Evolutionary conservation across 1,284 basidiomycete genomes (phyloP).

Genomic region (Boletus sp.): DNA sequence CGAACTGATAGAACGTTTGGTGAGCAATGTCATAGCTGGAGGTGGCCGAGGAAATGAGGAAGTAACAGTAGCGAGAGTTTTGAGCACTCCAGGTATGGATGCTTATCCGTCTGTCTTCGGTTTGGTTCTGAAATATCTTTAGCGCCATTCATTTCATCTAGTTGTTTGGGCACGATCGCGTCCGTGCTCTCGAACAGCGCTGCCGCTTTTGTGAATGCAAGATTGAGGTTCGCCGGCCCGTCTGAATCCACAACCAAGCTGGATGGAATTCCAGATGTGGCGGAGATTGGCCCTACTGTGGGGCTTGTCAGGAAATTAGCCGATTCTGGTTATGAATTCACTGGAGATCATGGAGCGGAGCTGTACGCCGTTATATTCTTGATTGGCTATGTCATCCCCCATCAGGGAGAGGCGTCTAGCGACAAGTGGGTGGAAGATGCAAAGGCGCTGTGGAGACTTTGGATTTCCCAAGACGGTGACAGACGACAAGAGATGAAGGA

Average conservation of each 20-base stretch:
- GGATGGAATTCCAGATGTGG: background rate
- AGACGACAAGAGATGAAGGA: slow-evolving; percentile 16
- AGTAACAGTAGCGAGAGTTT: slow-evolving; percentile 5
- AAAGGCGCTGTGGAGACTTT: slow-evolving; percentile 39
- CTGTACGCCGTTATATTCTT: slow-evolving; percentile 24
- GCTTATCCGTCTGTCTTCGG: background rate
- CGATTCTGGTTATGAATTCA: slow-evolving; percentile 22
- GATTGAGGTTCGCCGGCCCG: slow-evolving; percentile 13
- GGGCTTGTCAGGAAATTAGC: slow-evolving; percentile 15
- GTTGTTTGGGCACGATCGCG: slow-evolving; percentile 17
- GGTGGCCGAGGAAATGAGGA: slow-evolving; percentile 1
- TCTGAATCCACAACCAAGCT: background rate
- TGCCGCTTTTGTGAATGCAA: slow-evolving; percentile 13
- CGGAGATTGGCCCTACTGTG: slow-evolving; percentile 8
- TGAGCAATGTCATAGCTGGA: slow-evolving; percentile 4
- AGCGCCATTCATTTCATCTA: slow-evolving; percentile 24
- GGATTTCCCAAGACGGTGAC: slow-evolving; percentile 26
- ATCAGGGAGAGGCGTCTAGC: slow-evolving; percentile 5
- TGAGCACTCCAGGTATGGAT: slow-evolving; percentile 20
- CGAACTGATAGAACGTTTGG: slow-evolving; percentile 15
- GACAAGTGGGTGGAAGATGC: slow-evolving; percentile 19
- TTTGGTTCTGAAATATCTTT: background rate
- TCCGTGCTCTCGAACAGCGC: slow-evolving; percentile 18
- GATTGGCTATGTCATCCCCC: slow-evolving; percentile 23
- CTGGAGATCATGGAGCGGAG: slow-evolving; percentile 21